Conservation (phyloP, 2,329 filamentous ascomycete genomes). For the Cyphellophora europaea region DNA sequence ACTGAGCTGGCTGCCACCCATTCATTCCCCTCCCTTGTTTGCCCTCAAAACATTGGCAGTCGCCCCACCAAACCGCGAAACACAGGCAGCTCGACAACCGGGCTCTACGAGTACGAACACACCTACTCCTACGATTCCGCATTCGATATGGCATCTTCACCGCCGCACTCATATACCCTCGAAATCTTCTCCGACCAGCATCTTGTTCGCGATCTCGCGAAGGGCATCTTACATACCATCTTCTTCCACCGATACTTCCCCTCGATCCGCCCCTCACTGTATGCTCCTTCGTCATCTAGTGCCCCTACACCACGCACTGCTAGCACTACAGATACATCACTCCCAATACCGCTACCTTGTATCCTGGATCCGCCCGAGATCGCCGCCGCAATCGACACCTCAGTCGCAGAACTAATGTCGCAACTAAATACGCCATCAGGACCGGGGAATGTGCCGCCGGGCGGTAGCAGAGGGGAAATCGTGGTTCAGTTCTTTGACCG, state of each 20-base stretch:
- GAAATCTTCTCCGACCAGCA: constrained; percentile 87
- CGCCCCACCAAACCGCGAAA: constrained; percentile 1
- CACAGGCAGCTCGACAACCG: background rate
- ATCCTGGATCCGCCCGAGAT: constrained; percentile 77
- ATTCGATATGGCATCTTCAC: constrained; percentile 7
- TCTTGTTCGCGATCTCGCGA: constrained; percentile 84
- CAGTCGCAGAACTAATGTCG: constrained; percentile 67
- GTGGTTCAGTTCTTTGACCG: constrained; percentile 93
- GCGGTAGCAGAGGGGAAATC: constrained; percentile 65
- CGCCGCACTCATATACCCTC: constrained; percentile 88
- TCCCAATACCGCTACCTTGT: constrained; percentile 75
- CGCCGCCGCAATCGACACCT: constrained; percentile 86
- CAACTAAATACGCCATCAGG: constrained; percentile 58
- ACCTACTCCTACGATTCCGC: too few species aligned
- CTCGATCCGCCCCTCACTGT: constrained; percentile 67
- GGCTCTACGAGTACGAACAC: too few species aligned
- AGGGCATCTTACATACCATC: constrained; percentile 93
- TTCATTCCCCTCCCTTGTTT: constrained; percentile 4
- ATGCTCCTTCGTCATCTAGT: constrained; percentile 28
- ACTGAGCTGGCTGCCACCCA: constrained; percentile 16
- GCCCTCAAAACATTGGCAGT: background rate
- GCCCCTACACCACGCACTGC: constrained; percentile 8
- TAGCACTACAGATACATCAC: constrained; percentile 4
- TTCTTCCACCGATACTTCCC: constrained; percentile 99
- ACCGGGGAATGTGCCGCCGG: constrained; percentile 34